Percentiles rank a stretch among this genome's conserved stretches.
Conservation (phyloP, 2,329 filamentous ascomycete species). For the Alternaria brassicae region DNA sequence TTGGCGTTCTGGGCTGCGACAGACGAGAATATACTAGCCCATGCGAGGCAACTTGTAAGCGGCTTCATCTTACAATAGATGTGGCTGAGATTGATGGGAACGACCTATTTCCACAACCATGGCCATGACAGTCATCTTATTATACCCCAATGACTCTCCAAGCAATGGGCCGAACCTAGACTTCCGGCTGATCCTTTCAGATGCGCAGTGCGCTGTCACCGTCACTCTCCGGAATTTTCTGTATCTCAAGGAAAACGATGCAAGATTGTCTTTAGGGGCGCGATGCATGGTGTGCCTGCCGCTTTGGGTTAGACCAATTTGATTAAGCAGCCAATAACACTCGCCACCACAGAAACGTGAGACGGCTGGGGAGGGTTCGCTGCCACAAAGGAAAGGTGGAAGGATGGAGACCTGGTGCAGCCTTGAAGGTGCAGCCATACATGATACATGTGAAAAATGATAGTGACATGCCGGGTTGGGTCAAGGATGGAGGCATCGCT, state of each 20-base stretch:
- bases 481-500: not conserved
- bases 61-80: constrained; percentile 1
- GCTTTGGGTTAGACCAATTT: constrained; percentile 16
- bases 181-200: not conserved
- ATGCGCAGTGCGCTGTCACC: not conserved
- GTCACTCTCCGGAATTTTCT: not conserved
- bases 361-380: constrained; percentile 10
- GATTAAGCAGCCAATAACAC: constrained; percentile 18
- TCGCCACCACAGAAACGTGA: constrained; percentile 26
- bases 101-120: not conserved
- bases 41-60: constrained; percentile 8
- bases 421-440: not conserved
- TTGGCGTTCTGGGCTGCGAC: constrained; percentile 26
- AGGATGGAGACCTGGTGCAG: not conserved
- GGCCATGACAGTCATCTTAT: constrained; percentile 1
- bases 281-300: constrained; percentile 16
- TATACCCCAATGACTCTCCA: not conserved
- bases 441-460: not conserved
- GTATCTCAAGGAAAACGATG: not conserved
- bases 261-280: not conserved
- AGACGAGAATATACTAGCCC: constrained; percentile 7
- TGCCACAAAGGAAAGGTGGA: not conserved
- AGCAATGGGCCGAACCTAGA: not conserved
- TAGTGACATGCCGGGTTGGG: not conserved
- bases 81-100: not conserved